These are phyloP conservation scores for Leucosporidium creatinivorum DNA, from an alignment of 768 basidiomycete genomes.

Conservation along the genomic window DNA sequence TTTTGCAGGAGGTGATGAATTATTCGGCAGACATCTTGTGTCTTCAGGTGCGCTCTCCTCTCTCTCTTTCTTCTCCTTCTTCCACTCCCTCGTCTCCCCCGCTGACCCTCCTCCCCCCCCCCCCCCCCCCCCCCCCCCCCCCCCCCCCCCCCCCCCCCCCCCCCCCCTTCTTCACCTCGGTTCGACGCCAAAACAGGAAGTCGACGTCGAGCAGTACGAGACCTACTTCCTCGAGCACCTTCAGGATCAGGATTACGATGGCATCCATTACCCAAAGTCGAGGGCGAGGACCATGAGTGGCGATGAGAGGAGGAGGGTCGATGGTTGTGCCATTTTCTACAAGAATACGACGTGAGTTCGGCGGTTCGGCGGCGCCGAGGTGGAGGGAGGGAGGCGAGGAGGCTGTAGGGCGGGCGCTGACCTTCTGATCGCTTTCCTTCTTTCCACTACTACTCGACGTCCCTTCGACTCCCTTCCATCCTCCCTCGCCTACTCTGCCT, in stretches of 20 bases:
- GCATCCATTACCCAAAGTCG: conserved; percentile 84
- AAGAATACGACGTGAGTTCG: conserved; percentile 69
- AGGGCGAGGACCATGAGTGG: conserved; percentile 88
- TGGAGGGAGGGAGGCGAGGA: too few species aligned
- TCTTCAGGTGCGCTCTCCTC: conserved; percentile 51
- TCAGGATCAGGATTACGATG: conserved; percentile 70
- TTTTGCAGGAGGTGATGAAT: conserved; percentile 72
- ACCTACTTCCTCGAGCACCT: conserved; percentile 77
- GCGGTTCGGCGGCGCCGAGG: background rate
- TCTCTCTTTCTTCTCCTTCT: background rate
- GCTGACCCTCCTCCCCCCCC: background rate
- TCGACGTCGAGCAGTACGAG: conserved; percentile 84
- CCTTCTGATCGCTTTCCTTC: too few species aligned
- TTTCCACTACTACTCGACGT: too few species aligned
- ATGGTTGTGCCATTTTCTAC: conserved; percentile 96
- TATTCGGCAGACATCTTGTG: conserved; percentile 84
- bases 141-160: background rate
- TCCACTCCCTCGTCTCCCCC: background rate
- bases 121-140: background rate
- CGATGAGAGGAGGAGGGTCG: conserved; percentile 75
- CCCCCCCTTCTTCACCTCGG: too few species aligned
- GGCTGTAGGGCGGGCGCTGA: too few species aligned
- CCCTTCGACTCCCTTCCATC: too few species aligned
- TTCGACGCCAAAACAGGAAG: conserved; percentile 49
- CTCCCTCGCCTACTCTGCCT: too few species aligned